Base-by-base conservation (phyloP, 2,329 filamentous ascomycete genomes). In the Colletotrichum liriopes region DNA sequence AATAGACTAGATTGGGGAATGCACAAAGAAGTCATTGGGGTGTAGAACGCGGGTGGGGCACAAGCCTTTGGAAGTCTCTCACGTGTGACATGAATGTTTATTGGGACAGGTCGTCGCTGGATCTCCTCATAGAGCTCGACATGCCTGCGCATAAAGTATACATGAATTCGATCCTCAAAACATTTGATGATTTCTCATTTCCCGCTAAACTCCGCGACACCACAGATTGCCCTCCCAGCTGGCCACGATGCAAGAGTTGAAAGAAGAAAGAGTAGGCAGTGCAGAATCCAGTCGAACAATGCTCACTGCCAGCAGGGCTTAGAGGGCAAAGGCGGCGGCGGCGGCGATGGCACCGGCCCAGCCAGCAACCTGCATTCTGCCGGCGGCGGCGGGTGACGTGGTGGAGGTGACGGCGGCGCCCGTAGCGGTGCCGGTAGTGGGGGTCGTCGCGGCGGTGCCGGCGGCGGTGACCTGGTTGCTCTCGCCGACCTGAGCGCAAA, bases 311-410 rank as follows among this genome's bases (percentile, higher is more conserved):
- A 11, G 11, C 11, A 11, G 54, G 20, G 9, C 67, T 77, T 78
- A 83, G 52, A 83, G 74, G 52, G 77, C 81, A 5, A 80, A 47
- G 29, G 77, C 81, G 66, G 77, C 77, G 23, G 78, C 71, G 29
- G 77, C 78, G 43, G 77, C 80, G 26, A 78, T 76, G 37, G 76
- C 78, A n/a, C 78, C 77, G 37, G 81, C 74, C n/a, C 78, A 79
- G 51, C 78, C 74, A 43, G 78, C 77, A 18, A 76, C 75, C 16
- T 68, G 75, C 54, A 77, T 73, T 29, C 76, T 78, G 59, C 65
- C 71, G 37, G 76, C 79, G 32, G 78, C 79, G 35, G 77, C 78
- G 26, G 67, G 60, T 14, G 76, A 75, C 16, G 54, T 45, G 39
- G 37, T 56, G 52, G 51, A 45, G 60, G 66, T 70, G 62, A 72